Base-by-base conservation (phyloP, 129 eudicot species). In the Apium graveolens region DNA sequence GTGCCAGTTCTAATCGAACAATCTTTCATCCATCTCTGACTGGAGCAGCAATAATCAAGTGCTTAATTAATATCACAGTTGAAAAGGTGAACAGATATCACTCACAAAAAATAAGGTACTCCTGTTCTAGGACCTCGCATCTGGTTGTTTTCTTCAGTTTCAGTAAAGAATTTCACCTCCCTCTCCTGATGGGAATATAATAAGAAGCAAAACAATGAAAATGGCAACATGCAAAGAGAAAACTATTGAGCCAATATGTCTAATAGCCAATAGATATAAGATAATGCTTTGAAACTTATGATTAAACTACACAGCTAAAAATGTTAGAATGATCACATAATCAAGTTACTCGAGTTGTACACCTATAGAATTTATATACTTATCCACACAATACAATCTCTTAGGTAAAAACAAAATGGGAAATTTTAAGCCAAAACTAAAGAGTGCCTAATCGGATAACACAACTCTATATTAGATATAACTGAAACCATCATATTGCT, bases 111-210 rank as follows among this genome's bases (percentile, higher is more conserved):
- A 82, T 95, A 95, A 13, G 99, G 99, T 74, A 95, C 99, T 78
- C 97, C 99, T 53, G 94, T 88, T 85, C 99, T 90, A 42, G 99
- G 99, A 74, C 99, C 99, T 83, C 99, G 85, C 99, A 95, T 95
- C 83, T 95, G 99, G 83, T 95, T 95, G 91, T 95, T 95, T 81
- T 92, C 99, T 29, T 92, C 99, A 0, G 99, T 95, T 82, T 95
- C 97, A 5, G 99, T 91, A 88, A 95, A 95, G 80, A 95, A 95
- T 92, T 95, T 95, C 85, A 92, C 99, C 73, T 92, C 99, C 78
- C 99, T 88, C 92, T 95, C 99, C 99, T 95, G 89, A 48, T 57
- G 49, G 49, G 31, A 18, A 63, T 10, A 70, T 17, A 65, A 74
- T 72, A n/a, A 0, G 60, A 5, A 42, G 35, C 2, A 65, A 74